phyloP scores from a whole-genome alignment of 441 rosid species.

The Kokia cookei region DNA sequence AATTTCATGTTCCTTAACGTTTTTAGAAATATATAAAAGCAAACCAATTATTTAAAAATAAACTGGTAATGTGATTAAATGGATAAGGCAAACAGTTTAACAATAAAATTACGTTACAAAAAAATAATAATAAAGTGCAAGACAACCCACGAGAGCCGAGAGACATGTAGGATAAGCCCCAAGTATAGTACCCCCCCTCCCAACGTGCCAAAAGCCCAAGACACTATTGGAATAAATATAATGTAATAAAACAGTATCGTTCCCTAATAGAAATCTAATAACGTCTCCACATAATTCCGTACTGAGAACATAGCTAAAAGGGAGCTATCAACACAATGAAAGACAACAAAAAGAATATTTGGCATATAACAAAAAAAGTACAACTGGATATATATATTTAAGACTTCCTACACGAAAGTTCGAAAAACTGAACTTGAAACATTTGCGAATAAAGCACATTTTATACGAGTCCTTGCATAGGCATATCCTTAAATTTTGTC shows the following conservation, averaged over 20 bases:
- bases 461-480: neutral
- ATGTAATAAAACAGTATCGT: conserved; percentile 12
- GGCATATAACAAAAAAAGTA: conserved; percentile 12
- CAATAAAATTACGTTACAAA: too few relatives aligned
- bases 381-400: conserved; percentile 17
- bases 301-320: conserved; percentile 17
- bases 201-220: conserved; percentile 10
- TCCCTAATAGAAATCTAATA: conserved; percentile 20
- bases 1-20: too few relatives aligned
- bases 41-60: too few relatives aligned
- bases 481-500: neutral
- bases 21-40: too few relatives aligned
- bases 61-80: too few relatives aligned
- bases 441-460: conserved; percentile 15
- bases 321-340: conserved; percentile 8
- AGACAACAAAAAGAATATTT: conserved; percentile 16
- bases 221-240: conserved; percentile 16
- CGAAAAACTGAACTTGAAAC: conserved; percentile 13
- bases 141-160: too few relatives aligned
- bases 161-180: too few relatives aligned
- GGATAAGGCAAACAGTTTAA: too few relatives aligned
- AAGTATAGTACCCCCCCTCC: neutral
- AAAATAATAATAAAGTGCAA: too few relatives aligned
- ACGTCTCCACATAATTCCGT: conserved; percentile 10
- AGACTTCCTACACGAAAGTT: conserved; percentile 17